phyloP scores from a whole-genome alignment of 1,139 yeast species.

The Saccharomycopsis hybrid region DNA sequence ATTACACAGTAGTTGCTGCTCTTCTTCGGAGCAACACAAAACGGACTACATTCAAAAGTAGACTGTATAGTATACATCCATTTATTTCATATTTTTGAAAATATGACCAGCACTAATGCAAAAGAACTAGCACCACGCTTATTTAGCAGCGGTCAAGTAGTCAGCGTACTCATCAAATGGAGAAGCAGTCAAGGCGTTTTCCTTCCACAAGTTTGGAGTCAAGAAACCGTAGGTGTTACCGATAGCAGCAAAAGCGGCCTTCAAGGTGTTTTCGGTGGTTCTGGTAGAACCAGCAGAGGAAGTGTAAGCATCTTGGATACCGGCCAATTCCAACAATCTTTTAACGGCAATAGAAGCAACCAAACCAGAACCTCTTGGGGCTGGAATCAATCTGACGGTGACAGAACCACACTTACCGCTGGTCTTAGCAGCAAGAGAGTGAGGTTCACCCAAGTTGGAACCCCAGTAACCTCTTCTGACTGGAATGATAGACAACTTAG shows the following conservation, averaged over 20 bases:
- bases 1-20: too few relatives aligned
- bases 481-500: constrained; percentile 97
- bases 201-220: constrained; percentile 99
- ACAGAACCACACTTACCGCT: constrained; percentile 99
- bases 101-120: too few relatives aligned
- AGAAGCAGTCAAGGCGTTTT: constrained; percentile 75
- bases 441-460: constrained; percentile 98
- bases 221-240: constrained; percentile 99
- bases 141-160: constrained; percentile 64
- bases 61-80: too few relatives aligned
- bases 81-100: too few relatives aligned
- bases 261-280: constrained; percentile 99
- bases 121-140: constrained; percentile 6
- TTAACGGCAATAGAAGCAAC: constrained; percentile 99
- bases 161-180: constrained; percentile 94
- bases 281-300: constrained; percentile 99
- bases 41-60: too few relatives aligned
- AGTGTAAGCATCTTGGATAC: constrained; percentile 99
- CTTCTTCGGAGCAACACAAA: too few relatives aligned
- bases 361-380: constrained; percentile 99
- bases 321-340: constrained; percentile 98
- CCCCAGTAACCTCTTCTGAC: constrained; percentile 99
- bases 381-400: constrained; percentile 97
- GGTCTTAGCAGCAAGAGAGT: constrained; percentile 96
- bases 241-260: constrained; percentile 98